phyloP scores from a whole-genome alignment of 768 basidiomycete species.

The Lentinula boryana region DNA sequence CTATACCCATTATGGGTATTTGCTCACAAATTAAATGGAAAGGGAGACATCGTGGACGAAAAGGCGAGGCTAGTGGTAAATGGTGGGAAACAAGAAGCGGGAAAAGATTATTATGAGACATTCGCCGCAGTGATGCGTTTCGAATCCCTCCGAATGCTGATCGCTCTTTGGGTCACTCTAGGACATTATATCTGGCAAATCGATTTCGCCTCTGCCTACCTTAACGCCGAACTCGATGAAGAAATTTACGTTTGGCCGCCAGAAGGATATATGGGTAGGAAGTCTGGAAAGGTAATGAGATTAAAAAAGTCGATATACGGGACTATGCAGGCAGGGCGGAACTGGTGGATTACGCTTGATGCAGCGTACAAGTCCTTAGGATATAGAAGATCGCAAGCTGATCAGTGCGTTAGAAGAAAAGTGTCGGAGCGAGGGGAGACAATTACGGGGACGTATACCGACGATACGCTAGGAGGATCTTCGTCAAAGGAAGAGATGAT shows the following conservation, averaged over 20 bases:
- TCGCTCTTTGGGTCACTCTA: no score
- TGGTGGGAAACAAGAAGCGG: no score
- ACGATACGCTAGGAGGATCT: no score
- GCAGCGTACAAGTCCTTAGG: not conserved
- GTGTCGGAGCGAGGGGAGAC: not conserved
- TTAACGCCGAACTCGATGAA: no score
- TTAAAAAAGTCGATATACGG: not conserved
- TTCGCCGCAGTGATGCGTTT: no score
- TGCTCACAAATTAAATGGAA: no score
- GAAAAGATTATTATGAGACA: no score
- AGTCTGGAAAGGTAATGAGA: not conserved
- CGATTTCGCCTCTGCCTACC: no score
- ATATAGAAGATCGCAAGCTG: conserved; percentile 5
- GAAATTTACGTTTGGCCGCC: conserved; percentile 11
- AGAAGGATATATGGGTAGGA: not conserved
- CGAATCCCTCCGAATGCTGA: no score
- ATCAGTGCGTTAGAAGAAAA: conserved; percentile 6
- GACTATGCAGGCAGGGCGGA: conserved; percentile 1
- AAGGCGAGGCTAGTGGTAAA: not conserved
- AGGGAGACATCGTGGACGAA: not conserved
- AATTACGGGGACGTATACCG: not conserved
- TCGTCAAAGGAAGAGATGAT: not conserved
- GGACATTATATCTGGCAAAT: no score
- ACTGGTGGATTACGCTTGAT: conserved; percentile 7
- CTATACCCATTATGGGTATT: not conserved